Conservation (phyloP, 345 rosid species). For the Lumnitzera racemosa region DNA sequence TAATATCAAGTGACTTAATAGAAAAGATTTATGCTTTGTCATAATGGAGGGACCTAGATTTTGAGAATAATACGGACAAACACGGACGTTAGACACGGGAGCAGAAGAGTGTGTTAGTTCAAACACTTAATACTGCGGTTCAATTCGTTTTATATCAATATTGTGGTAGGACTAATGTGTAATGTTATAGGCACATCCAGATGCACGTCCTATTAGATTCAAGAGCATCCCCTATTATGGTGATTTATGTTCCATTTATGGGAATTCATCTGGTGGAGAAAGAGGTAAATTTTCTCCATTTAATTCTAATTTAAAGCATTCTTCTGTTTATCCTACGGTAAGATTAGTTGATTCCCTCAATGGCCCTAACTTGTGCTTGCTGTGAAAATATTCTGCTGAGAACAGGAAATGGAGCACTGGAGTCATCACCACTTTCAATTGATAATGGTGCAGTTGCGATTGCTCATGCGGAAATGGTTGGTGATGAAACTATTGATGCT, state of each 20-base stretch:
- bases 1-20: no score
- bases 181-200: constrained; percentile 42
- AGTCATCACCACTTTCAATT: constrained; percentile 13
- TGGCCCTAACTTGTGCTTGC: no score
- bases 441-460: constrained; percentile 12
- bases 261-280: constrained; percentile 33
- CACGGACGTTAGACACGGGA: no score
- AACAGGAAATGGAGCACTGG: constrained; percentile 21
- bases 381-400: constrained; percentile 1
- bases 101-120: no score
- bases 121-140: not conserved
- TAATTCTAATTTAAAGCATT: no score
- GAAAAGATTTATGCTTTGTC: no score
- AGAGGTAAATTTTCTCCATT: constrained; percentile 30
- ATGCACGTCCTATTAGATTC: constrained; percentile 49
- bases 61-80: no score
- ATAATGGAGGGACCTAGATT: no score
- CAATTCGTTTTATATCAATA: not conserved
- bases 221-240: constrained; percentile 60
- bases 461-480: constrained; percentile 5
- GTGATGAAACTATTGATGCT: constrained; percentile 23
- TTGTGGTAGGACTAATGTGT: not conserved
- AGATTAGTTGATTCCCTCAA: no score
- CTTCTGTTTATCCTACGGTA: no score
- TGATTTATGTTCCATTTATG: constrained; percentile 57